Base-by-base conservation (phyloP, 768 basidiomycete genomes). In the Kwoniella dendrophila region DNA sequence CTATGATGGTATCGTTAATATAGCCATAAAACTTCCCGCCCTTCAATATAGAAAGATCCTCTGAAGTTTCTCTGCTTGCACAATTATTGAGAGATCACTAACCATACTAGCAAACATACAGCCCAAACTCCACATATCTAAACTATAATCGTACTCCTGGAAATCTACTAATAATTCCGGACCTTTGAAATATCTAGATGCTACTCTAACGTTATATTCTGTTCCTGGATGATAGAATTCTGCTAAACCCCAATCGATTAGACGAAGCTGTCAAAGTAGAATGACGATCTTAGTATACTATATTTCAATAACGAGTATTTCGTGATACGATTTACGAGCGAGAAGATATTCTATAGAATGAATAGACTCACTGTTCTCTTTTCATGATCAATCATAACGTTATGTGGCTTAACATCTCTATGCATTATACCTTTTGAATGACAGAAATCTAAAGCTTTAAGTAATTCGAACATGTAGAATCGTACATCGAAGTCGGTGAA, bases 61-160 rank as follows among this genome's bases (percentile, higher is more conserved):
- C n/a, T n/a, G n/a, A n/a, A n/a, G n/a, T n/a, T n/a, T n/a, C n/a
- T n/a, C n/a, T n/a, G n/a, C n/a, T n/a, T n/a, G n/a, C n/a, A n/a
- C n/a, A n/a, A n/a, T 33, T 36, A 43, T 3, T 45, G 16, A 29
- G n/a, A 53, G 11, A n/a, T 4, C 41, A 71, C 84, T 69, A 75
- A 95, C 94, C 95, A 98, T 97, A 18, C 90, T 92, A 8, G 95
- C 95, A 79, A 95, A 96, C 92, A 95, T 98, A 78, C 95, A 97
- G 18, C 95, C 95, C 75, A 90, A 88, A 81, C 91, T 93, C 95
- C 95, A 98, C 91, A 98, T 92, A 79, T 98, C 94, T 71, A 97
- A 81, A 79, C 90, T 91, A 78, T 96, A 96, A 79, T 98, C 95
- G 69, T 98, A 98, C 78, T 96, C 92, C 79, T 96, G 95, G 82